Base-by-base conservation (phyloP, 768 basidiomycete species). In the Chalciporus piperatus region DNA sequence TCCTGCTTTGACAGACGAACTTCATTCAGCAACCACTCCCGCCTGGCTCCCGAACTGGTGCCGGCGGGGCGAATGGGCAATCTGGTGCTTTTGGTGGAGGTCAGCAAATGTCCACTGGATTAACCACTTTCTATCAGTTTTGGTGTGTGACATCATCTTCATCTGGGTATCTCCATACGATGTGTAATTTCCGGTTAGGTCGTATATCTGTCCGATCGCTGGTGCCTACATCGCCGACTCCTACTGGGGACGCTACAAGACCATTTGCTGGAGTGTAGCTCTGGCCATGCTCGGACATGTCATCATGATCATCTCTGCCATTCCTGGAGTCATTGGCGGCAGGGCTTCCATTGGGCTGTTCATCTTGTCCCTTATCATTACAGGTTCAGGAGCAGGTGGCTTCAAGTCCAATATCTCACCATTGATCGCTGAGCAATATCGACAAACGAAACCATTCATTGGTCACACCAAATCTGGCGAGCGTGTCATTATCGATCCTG, bases 391-490 rank as follows among this genome's bases (percentile, higher is more conserved):
- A 16, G 79, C 87, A 10, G 87, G 87, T 7, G 71, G 83, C 20
- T 87, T 90, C 78, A 89, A 91, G 69, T 70, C 83, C 2, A 90
- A 89, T 64, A 83, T 91, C 55, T 85, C 83, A 0, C 88, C 89
- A 2, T 72, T 92, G 57, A 76, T 91, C 20, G 89, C 89, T 7
- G 89, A 91, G 63, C 89, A 91, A 60, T 85, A 85, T 61, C 76
- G 69, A 50, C 72, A 75, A 42, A 81, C 77, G 11, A 76, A 71
- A 54, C 71, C 75, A 13, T 87, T 83, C 64, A 69, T 87, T 27
- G 35, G 61, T 4, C 76, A 73, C 9, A 78, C 74, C 1, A 74
- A 70, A 42, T 61, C 59, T 32, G 89, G 89, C 19, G 85, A 89
- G 60, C 73, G 81, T 17, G 87, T 92, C 41, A 82, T 91, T 54